Evolutionary conservation across 2,329 filamentous ascomycete genomes (phyloP).

Genomic region (Alternaria burnsii): DNA sequence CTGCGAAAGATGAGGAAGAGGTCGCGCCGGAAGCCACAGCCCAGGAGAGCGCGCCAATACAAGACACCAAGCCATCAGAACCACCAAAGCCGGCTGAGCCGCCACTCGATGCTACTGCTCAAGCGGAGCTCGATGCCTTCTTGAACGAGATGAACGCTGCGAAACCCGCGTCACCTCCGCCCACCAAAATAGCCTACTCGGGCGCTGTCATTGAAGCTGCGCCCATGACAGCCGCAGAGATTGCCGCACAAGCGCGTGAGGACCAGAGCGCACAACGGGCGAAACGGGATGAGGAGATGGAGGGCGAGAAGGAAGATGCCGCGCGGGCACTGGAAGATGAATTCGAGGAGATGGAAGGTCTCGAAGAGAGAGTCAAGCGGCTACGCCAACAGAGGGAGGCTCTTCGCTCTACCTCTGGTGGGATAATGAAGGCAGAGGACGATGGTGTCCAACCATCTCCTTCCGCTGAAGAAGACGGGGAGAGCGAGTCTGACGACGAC

Average conservation of each 20-base stretch:
- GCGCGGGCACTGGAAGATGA: constrained; percentile 56
- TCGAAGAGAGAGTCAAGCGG: constrained; percentile 56
- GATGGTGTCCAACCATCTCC: constrained; percentile 16
- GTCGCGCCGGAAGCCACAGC: constrained; percentile 1
- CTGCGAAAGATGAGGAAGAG: constrained; percentile 19
- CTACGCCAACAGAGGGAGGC: constrained; percentile 58
- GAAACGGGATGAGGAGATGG: constrained; percentile 55
- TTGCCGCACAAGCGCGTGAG: constrained; percentile 57
- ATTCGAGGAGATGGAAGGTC: constrained; percentile 60
- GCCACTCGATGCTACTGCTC: constrained; percentile 29
- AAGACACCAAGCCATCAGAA: constrained; percentile 16
- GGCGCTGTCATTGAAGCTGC: constrained; percentile 56
- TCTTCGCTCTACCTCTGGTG: constrained; percentile 41
- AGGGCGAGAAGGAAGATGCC: constrained; percentile 60
- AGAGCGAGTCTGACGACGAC: constrained; percentile 47
- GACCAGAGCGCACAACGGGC: constrained; percentile 55
- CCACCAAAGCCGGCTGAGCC: constrained; percentile 14
- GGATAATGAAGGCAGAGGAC: constrained; percentile 16
- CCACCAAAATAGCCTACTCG: constrained; percentile 58
- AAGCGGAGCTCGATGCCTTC: constrained; percentile 65
- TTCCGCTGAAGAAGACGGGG: constrained; percentile 33
- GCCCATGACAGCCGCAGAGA: constrained; percentile 57
- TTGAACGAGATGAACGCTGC: constrained; percentile 70
- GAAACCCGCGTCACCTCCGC: constrained; percentile 82
- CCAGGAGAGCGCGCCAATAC: constrained; percentile 8